phyloP scores from a whole-genome alignment of 2,329 filamentous ascomycete species.

The Pseudopyrenochaeta lycopersici region DNA sequence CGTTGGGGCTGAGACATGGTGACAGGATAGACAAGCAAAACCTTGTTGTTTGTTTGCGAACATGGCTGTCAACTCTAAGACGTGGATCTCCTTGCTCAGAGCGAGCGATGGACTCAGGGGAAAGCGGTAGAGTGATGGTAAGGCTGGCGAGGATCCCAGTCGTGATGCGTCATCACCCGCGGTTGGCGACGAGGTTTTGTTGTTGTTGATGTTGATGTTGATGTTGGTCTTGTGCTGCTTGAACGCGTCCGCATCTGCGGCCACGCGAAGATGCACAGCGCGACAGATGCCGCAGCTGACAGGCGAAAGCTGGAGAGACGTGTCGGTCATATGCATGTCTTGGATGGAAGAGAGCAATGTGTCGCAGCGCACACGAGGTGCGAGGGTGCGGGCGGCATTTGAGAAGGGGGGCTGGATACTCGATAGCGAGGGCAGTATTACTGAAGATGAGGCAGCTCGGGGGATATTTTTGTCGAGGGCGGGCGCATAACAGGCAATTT shows the following conservation, averaged over 20 bases:
- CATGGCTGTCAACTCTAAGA: background rate
- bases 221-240: conserved; percentile 1
- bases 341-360: background rate
- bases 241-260: conserved; percentile 3
- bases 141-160: background rate
- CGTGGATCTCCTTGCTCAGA: background rate
- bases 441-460: background rate
- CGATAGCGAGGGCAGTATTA: conserved; percentile 1
- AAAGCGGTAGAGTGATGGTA: background rate
- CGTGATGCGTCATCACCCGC: background rate
- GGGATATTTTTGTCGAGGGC: background rate
- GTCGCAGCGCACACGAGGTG: background rate
- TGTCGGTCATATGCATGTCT: background rate
- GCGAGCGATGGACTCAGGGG: conserved; percentile 1
- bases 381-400: background rate
- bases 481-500: conserved; percentile 41
- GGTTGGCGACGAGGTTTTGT: background rate
- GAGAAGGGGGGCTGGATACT: background rate
- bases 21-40: background rate
- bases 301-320: background rate
- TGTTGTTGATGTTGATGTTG: conserved; percentile 6
- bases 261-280: conserved; percentile 1
- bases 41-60: background rate
- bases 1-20: background rate
- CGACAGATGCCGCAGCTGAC: background rate